These are phyloP conservation scores for Xerophyta viscosa DNA, from an alignment of 106 monocot genomes.

Conservation along the genomic window DNA sequence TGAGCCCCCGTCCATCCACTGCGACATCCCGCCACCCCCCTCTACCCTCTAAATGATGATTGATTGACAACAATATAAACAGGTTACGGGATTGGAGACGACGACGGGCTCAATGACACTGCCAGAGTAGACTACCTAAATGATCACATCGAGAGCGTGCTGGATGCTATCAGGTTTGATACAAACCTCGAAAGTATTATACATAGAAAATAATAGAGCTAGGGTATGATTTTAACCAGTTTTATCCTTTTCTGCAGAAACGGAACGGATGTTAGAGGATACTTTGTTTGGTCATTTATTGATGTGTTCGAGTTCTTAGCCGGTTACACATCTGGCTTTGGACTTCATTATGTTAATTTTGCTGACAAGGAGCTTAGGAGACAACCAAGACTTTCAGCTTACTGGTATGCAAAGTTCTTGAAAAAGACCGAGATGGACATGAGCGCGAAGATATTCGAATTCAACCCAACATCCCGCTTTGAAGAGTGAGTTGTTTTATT, in stretches of 20 bases:
- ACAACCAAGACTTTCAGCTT: conserved; percentile 55
- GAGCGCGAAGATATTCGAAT: too few species aligned
- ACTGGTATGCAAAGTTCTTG: conserved; percentile 64
- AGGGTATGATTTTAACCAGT: too few species aligned
- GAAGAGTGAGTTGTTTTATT: too few species aligned
- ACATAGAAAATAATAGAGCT: too few species aligned
- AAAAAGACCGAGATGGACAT: too few species aligned
- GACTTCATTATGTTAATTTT: conserved; percentile 61
- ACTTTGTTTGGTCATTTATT: conserved; percentile 76
- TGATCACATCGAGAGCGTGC: conserved; percentile 20
- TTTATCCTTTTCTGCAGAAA: conserved; percentile 25
- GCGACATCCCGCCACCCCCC: too few species aligned
- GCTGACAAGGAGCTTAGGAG: conserved; percentile 20
- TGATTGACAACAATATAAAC: too few species aligned
- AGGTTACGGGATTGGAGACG: conserved; percentile 14
- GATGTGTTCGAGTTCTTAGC: conserved; percentile 57
- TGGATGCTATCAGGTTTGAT: conserved; percentile 44
- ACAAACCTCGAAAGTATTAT: too few species aligned
- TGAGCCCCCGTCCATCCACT: too few species aligned
- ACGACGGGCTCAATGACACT: conserved; percentile 24
- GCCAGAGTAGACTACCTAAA: conserved; percentile 15
- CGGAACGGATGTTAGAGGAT: conserved; percentile 54
- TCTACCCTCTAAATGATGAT: too few species aligned
- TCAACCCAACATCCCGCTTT: too few species aligned
- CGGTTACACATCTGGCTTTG: conserved; percentile 32